phyloP scores from a whole-genome alignment of 495 filamentous ascomycete species.

The Talaromyces liani region DNA sequence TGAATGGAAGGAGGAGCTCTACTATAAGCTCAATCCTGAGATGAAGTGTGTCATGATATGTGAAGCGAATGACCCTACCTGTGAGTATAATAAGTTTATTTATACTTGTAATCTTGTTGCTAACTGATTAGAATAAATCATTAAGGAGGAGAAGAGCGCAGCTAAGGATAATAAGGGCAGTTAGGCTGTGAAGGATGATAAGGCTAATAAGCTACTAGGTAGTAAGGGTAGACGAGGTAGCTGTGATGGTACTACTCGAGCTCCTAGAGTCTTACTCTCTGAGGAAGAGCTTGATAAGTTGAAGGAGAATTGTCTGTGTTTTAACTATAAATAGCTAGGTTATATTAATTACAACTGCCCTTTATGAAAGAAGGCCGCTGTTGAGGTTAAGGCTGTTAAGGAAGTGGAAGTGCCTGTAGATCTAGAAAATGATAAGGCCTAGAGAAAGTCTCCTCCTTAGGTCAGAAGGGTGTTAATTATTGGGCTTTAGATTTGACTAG shows the following conservation, averaged over 20 bases:
- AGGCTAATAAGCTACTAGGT: not conserved
- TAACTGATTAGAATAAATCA: not conserved
- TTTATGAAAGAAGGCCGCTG: too few species aligned
- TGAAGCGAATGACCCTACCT: not conserved
- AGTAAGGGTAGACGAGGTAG: not conserved
- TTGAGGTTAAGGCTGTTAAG: too few species aligned
- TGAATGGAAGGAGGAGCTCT: conserved; percentile 5
- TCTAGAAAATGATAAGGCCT: too few species aligned
- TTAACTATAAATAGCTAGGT: too few species aligned
- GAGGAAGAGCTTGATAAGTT: not conserved
- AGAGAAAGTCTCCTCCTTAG: too few species aligned
- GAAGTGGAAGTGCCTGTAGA: too few species aligned
- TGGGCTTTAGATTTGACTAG: too few species aligned
- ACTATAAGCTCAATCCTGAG: not conserved
- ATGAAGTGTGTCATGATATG: not conserved
- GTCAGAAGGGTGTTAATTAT: too few species aligned
- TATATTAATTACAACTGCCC: too few species aligned
- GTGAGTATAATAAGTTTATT: not conserved
- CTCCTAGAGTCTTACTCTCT: not conserved
- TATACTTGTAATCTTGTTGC: not conserved
- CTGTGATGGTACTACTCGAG: not conserved
- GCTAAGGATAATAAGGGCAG: not conserved
- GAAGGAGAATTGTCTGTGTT: too few species aligned
- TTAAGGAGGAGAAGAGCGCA: not conserved
- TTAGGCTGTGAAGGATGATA: not conserved